Evolutionary conservation across 2,329 filamentous ascomycete genomes (phyloP).

Genomic region (Colletotrichum salicis): DNA sequence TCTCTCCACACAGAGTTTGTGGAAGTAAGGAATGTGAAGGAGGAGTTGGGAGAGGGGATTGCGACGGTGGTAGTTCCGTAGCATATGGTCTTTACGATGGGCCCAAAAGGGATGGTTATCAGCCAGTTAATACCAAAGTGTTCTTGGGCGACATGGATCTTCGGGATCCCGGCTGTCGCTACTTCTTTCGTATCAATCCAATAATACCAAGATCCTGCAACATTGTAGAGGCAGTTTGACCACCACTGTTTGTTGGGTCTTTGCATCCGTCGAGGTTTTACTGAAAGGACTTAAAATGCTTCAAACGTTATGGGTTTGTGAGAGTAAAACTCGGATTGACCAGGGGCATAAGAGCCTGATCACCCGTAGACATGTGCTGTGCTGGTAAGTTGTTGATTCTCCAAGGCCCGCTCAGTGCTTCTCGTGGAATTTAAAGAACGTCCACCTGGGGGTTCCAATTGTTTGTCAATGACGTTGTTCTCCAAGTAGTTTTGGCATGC

Average conservation of each 20-base stretch:
- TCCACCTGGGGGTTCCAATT: too few species aligned
- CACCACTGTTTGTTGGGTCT: not conserved
- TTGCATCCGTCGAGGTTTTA: not conserved
- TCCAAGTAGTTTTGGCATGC: too few species aligned
- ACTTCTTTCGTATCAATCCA: not conserved
- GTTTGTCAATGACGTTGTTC: too few species aligned
- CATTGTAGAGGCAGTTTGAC: not conserved
- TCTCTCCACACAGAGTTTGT: conserved; percentile 5
- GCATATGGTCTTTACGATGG: not conserved
- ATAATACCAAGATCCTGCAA: not conserved
- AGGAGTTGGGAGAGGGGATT: not conserved
- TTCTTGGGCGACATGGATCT: not conserved
- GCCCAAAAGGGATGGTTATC: not conserved
- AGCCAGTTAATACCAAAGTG: not conserved
- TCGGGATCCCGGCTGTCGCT: not conserved
- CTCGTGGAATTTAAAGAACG: too few species aligned
- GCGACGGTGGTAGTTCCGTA: conserved; percentile 3
- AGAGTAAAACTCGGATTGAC: too few species aligned
- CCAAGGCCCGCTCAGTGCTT: too few species aligned
- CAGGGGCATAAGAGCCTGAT: too few species aligned
- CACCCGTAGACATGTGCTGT: too few species aligned
- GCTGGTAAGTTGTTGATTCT: too few species aligned
- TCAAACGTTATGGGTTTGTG: too few species aligned
- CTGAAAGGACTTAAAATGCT: too few species aligned
- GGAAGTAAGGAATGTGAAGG: conserved; percentile 3